A percentile compares a stretch with the other conserved stretches of the same genome.
Conservation (phyloP, 2,329 filamentous ascomycete species). For the Microsporum canis region DNA sequence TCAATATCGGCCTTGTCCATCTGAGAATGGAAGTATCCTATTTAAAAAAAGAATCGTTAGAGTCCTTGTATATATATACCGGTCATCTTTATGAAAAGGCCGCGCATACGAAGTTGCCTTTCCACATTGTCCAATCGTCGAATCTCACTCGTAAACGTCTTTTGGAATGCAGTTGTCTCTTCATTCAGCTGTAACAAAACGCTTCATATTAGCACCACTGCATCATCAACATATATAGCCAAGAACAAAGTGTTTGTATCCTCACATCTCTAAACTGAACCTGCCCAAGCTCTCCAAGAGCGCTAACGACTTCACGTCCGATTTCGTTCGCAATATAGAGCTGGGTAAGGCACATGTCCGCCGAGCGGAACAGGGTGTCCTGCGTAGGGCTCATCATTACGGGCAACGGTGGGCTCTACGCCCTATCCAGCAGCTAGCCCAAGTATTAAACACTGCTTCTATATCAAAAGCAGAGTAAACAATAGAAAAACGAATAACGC, state of each 20-base stretch:
- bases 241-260: slow-evolving; percentile 13
- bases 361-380: slow-evolving; percentile 98
- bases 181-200: slow-evolving; percentile 61
- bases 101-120: slow-evolving; percentile 74
- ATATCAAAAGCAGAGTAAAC: not conserved
- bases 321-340: slow-evolving; percentile 99
- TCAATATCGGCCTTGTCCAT: slow-evolving; percentile 87
- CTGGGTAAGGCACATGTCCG: slow-evolving; percentile 99
- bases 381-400: slow-evolving; percentile 48
- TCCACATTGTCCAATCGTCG: slow-evolving; percentile 96
- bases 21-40: slow-evolving; percentile 86
- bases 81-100: not conserved
- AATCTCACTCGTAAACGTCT: slow-evolving; percentile 96
- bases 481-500: not conserved
- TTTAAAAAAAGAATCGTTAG: slow-evolving; percentile 4
- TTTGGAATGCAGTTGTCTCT: slow-evolving; percentile 85
- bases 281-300: slow-evolving; percentile 85
- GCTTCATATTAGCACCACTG: slow-evolving; percentile 18
- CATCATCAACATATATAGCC: slow-evolving; percentile 2
- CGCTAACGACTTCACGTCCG: slow-evolving; percentile 91
- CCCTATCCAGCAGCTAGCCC: not conserved
- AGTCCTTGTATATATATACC: too few species aligned
- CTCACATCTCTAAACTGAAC: slow-evolving; percentile 96
- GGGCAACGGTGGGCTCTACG: not conserved
- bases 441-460: not conserved